Evolutionary conservation across 2,329 filamentous ascomycete genomes (phyloP).

Genomic region (Ophiostoma angusticollis): DNA sequence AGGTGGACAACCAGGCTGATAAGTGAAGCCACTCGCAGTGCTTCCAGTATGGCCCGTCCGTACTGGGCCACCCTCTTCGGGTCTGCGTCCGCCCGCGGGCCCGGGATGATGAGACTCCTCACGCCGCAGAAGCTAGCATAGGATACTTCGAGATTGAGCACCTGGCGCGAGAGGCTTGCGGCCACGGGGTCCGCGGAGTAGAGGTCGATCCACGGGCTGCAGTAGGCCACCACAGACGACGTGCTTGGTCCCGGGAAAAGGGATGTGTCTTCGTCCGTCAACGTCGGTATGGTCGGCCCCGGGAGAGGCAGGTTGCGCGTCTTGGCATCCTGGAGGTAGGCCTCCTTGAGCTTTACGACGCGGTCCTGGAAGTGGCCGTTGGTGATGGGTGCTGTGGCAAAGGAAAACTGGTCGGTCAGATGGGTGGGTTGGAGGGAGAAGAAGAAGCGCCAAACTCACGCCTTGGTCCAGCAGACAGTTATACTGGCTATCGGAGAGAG

Average conservation of each 20-base stretch:
- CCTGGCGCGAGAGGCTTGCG: slow-evolving; percentile 75
- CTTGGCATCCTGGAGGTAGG: slow-evolving; percentile 35
- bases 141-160: slow-evolving; percentile 78
- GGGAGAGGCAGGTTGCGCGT: slow-evolving; percentile 28
- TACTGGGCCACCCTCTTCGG: slow-evolving; percentile 56
- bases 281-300: slow-evolving; percentile 48
- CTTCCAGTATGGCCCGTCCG: slow-evolving; percentile 72
- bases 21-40: slow-evolving; percentile 59
- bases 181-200: slow-evolving; percentile 72
- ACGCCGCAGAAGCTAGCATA: slow-evolving; percentile 95
- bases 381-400: slow-evolving; percentile 67
- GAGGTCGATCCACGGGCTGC: slow-evolving; percentile 89
- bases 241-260: slow-evolving; percentile 56
- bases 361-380: slow-evolving; percentile 58
- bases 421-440: not conserved
- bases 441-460: slow-evolving; percentile 32
- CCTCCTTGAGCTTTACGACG: slow-evolving; percentile 48
- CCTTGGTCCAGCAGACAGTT: slow-evolving; percentile 54
- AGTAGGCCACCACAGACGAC: slow-evolving; percentile 61
- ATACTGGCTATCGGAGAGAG: slow-evolving; percentile 52
- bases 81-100: slow-evolving; percentile 47
- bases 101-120: slow-evolving; percentile 67
- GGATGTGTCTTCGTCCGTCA: slow-evolving; percentile 69
- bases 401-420: slow-evolving; percentile 48
- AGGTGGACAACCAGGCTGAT: slow-evolving; percentile 70